Conservation (phyloP, 768 basidiomycete genomes). For the Cystobasidiopsis lactophilus region DNA sequence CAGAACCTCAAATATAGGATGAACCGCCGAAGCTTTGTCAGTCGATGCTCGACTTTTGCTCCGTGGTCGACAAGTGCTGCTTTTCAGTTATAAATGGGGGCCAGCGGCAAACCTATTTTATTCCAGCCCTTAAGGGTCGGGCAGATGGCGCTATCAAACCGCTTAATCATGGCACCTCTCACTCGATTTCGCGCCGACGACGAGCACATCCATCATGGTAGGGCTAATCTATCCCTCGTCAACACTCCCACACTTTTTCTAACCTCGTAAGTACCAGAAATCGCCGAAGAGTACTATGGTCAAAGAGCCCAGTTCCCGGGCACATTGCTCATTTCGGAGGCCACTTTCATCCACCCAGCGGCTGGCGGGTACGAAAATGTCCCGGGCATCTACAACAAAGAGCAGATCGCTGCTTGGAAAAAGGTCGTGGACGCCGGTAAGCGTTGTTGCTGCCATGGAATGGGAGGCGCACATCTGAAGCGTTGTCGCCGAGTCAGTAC, state of each 20-base stretch:
- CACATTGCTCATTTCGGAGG: conserved; percentile 37
- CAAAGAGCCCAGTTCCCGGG: conserved; percentile 27
- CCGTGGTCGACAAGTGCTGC: no score
- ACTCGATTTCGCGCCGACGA: conserved; percentile 17
- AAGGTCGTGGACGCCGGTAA: conserved; percentile 32
- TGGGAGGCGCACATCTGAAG: no score
- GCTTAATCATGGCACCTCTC: conserved; percentile 17
- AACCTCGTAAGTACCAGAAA: no score
- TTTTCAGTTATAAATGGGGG: no score
- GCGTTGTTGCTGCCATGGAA: no score
- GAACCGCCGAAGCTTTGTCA: no score
- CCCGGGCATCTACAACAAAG: conserved; percentile 44
- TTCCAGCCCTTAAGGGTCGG: conserved; percentile 13
- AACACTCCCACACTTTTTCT: no score
- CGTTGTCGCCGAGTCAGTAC: conserved; percentile 30
- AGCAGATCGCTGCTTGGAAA: conserved; percentile 40
- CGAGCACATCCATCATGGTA: conserved; percentile 3
- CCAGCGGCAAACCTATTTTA: neutral
- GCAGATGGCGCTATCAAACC: conserved; percentile 7
- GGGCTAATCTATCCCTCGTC: neutral
- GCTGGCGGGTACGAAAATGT: conserved; percentile 34
- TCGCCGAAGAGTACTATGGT: conserved; percentile 12
- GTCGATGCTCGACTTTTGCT: no score
- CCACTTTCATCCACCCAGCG: conserved; percentile 18
- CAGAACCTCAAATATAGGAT: no score